phyloP scores from a whole-genome alignment of 352 stramenopile genomes.

The Globisporangium solare region DNA sequence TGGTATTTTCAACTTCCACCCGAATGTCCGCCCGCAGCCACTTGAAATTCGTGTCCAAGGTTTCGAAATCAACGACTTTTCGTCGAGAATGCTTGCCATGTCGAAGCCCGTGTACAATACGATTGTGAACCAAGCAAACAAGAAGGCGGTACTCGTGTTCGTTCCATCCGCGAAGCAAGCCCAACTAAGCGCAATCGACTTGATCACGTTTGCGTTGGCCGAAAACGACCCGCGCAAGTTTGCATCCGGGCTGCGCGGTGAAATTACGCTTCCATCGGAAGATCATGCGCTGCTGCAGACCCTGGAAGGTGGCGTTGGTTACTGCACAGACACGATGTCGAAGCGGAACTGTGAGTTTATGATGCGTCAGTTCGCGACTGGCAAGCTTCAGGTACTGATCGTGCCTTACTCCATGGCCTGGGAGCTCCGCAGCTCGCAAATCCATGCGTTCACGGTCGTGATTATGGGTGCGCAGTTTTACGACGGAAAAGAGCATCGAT shows the following conservation, averaged over 20 bases:
- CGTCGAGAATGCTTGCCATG: slow-evolving; percentile 97
- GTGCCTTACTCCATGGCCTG: slow-evolving; percentile 93
- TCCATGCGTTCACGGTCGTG: slow-evolving; percentile 91
- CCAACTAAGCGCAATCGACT: slow-evolving; percentile 97
- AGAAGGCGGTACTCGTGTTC: slow-evolving; percentile 95
- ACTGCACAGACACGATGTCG: slow-evolving; percentile 93
- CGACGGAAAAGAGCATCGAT: slow-evolving; percentile 93
- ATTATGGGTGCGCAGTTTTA: slow-evolving; percentile 98
- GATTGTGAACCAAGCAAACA: slow-evolving; percentile 78
- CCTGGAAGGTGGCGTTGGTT: slow-evolving; percentile 92
- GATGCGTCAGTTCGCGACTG: slow-evolving; percentile 81
- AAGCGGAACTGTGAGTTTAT: slow-evolving; percentile 89
- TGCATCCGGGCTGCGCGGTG: slow-evolving; percentile 25
- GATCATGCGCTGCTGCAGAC: slow-evolving; percentile 94
- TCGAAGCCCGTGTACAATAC: slow-evolving; percentile 97
- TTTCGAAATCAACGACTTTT: slow-evolving; percentile 98
- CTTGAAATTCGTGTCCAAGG: slow-evolving; percentile 97
- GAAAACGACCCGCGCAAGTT: slow-evolving; percentile 79
- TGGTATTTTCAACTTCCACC: slow-evolving; percentile 92
- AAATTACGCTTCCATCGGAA: slow-evolving; percentile 48
- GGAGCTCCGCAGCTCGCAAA: slow-evolving; percentile 69
- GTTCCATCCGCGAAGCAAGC: slow-evolving; percentile 97
- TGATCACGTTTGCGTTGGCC: slow-evolving; percentile 95
- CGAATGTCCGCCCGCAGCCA: slow-evolving; percentile 93
- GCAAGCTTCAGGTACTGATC: slow-evolving; percentile 92